Evolutionary conservation across 495 filamentous ascomycete species (phyloP).

Genomic region (Hapsidospora chrysogenum): DNA sequence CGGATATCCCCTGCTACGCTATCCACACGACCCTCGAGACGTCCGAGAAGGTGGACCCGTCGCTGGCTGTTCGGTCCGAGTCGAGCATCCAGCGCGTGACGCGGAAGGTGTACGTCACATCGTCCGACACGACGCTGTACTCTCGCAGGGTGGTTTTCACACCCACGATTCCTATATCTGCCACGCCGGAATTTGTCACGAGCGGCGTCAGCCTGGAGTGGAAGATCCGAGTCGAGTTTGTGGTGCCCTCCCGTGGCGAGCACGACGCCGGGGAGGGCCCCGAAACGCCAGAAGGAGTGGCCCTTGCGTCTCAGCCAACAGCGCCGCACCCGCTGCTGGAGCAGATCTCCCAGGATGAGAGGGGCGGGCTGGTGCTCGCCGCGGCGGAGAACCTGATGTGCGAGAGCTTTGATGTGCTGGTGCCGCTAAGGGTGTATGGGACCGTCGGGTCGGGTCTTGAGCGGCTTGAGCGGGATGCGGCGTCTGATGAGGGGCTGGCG

Average conservation of each 20-base stretch:
- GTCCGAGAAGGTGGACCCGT: slow-evolving; percentile 57
- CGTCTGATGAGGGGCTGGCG: slow-evolving; percentile 25
- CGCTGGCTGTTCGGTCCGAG: slow-evolving; percentile 67
- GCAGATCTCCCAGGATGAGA: slow-evolving; percentile 52
- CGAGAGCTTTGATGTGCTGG: slow-evolving; percentile 79
- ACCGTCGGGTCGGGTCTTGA: slow-evolving; percentile 32
- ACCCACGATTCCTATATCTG: slow-evolving; percentile 60
- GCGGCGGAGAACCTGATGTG: slow-evolving; percentile 61
- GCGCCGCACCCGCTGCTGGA: slow-evolving; percentile 30
- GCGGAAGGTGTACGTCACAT: slow-evolving; percentile 55
- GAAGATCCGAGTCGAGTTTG: slow-evolving; percentile 80
- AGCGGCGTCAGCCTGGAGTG: slow-evolving; percentile 72
- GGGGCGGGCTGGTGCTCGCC: slow-evolving; percentile 46
- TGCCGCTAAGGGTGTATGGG: slow-evolving; percentile 73
- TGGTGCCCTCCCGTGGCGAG: slow-evolving; percentile 34
- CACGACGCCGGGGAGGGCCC: not conserved
- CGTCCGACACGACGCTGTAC: slow-evolving; percentile 67
- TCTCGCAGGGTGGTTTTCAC: slow-evolving; percentile 61
- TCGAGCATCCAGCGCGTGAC: slow-evolving; percentile 76
- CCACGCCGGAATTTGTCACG: slow-evolving; percentile 77
- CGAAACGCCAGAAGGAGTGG: slow-evolving; percentile 2
- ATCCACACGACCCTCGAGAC: slow-evolving; percentile 63
- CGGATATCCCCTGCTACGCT: slow-evolving; percentile 63
- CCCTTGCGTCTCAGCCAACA: slow-evolving; percentile 1
- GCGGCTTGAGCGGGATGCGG: slow-evolving; percentile 31